Evolutionary conservation across 2,329 filamentous ascomycete species (phyloP), one percentile per base, ranked within the genome.

Genomic region (Seiridium unicorne): DNA sequence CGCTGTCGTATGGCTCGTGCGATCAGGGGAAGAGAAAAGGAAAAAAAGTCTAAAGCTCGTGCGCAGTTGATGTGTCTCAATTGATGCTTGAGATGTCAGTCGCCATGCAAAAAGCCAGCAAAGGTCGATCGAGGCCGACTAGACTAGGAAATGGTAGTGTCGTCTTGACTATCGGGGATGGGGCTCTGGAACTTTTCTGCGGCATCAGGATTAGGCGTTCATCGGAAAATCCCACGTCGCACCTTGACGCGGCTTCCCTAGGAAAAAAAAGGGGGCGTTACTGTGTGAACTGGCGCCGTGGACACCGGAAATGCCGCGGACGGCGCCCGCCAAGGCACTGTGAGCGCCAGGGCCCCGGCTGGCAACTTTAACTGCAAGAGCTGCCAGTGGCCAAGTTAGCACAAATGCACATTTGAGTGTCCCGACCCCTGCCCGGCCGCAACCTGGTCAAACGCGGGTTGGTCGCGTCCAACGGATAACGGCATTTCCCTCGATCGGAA

Each of bases 211-310:
- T 36, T 53, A 26, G 49, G 47, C 42, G n/a, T 34, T 32, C 32
- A 18, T 47, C 42, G 40, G 54, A 57, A 57, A 57, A 57, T 57
- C 54, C 54, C 54, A 57, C 54, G 54, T 57, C 54, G 51, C 51
- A 55, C n/a, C 31, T 55, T 42, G 51, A 55, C 51, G 51, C 51
- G 54, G 54, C 54, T n/a, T 57, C 26, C 18, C 18, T 44, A 31
- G 38, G 54, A 57, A 34, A 47, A 34, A 47, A 48, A 48, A 38
- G 54, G 54, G 54, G 54, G 40, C 31, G 10, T 31, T 35, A 38
- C 49, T 38, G 49, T 53, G 49, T 53, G 34, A 53, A 53, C 11
- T 13, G 38, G 40, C 18, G 38, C 54, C 11, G 40, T 46, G 5
- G 10, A 32, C 26, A 44, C 36, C 53, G 18, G 31, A 35, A 26